Evolutionary conservation across 345 rosid genomes (phyloP).

Genomic region (Eucalyptus polybractea): DNA sequence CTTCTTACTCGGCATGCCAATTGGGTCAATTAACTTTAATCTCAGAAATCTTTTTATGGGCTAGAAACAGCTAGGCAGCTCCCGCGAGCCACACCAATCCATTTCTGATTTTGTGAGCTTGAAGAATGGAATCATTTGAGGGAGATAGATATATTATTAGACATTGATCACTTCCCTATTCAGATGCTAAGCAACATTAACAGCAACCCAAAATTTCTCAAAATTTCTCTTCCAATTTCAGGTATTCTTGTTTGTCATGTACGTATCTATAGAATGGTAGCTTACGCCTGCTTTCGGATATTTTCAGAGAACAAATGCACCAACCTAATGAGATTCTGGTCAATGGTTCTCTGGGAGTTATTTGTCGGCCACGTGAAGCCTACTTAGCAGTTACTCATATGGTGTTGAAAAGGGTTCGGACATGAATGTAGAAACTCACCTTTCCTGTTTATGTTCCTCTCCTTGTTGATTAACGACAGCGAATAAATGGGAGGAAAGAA

Average conservation of each 20-base stretch:
- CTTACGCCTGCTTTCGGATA: background rate
- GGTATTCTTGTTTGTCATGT: background rate
- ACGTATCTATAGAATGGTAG: background rate
- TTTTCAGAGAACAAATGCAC: background rate
- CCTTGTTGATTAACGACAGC: background rate
- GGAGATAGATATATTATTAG: background rate
- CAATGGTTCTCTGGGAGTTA: background rate
- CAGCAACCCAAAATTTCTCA: background rate
- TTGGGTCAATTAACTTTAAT: background rate
- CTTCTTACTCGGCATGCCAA: background rate
- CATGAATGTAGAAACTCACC: background rate
- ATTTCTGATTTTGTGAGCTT: background rate
- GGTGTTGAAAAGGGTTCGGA: background rate
- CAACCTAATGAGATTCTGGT: background rate
- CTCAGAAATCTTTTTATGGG: background rate
- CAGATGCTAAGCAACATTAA: background rate
- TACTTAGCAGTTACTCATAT: background rate
- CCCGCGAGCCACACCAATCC: background rate
- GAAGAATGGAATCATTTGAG: background rate
- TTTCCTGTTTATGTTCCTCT: background rate
- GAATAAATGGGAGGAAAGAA: background rate
- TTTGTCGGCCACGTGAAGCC: background rate
- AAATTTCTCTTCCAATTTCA: background rate
- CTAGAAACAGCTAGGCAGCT: background rate
- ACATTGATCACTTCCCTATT: background rate